Percentiles rank a stretch among this genome's conserved stretches.
Conservation (phyloP, 176 grass and related monocot species). For the Cenchrus purpureus region DNA sequence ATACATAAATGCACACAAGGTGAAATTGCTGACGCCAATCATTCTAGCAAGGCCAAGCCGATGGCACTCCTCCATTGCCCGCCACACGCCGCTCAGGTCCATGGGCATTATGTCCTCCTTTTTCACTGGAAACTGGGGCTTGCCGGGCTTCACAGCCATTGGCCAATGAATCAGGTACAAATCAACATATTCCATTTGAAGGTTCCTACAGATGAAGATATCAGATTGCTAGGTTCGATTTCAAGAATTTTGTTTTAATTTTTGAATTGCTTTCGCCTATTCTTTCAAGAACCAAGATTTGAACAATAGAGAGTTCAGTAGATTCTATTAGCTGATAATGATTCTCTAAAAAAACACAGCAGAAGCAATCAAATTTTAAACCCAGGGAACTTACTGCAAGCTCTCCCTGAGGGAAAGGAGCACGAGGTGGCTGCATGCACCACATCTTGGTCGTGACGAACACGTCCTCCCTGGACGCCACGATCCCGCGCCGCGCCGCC, state of each 20-base stretch:
- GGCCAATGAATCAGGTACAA: conserved; percentile 3
- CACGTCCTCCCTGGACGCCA: conserved; percentile 53
- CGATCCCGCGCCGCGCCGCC: conserved; percentile 36
- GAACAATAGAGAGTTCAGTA: background rate
- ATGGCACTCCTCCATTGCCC: conserved; percentile 73
- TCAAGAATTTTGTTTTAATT: background rate
- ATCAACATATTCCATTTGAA: conserved; percentile 55
- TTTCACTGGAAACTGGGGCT: conserved; percentile 30
- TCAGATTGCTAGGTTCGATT: background rate
- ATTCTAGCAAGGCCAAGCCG: conserved; percentile 52
- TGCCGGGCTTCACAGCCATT: conserved; percentile 26
- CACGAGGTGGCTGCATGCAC: conserved; percentile 69
- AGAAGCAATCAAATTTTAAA: background rate
- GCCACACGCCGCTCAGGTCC: conserved; percentile 53
- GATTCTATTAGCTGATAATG: background rate
- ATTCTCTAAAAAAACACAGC: background rate
- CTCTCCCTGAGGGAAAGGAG: conserved; percentile 59
- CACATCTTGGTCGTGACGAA: conserved; percentile 70
- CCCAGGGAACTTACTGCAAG: conserved; percentile 52
- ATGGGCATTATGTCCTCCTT: conserved; percentile 57
- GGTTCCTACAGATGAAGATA: conserved; percentile 28
- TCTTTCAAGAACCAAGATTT: background rate
- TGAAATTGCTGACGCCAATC: conserved; percentile 76
- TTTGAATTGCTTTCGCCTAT: background rate
- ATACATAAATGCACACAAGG: background rate